These are phyloP conservation scores for Fusarium sp. DNA, from an alignment of 2,329 filamentous ascomycete species.

Conservation along the genomic window DNA sequence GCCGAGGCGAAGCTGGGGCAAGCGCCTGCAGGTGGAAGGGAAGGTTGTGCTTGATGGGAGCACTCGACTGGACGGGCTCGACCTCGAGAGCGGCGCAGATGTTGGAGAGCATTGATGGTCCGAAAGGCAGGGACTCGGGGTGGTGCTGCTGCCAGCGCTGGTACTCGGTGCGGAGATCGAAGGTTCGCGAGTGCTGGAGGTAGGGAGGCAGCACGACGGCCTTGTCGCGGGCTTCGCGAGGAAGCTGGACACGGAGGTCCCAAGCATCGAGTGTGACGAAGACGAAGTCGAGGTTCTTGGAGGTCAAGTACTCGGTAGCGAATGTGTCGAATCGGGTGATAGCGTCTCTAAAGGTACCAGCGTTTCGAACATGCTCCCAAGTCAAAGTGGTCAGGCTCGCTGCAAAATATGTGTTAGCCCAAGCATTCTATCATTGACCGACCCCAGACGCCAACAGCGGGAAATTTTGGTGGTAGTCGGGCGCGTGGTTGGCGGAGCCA, in stretches of 20 bases:
- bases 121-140: conserved; percentile 96
- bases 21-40: conserved; percentile 97
- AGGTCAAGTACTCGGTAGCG: conserved; percentile 88
- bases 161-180: conserved; percentile 96
- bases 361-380: conserved; percentile 98
- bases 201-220: conserved; percentile 96
- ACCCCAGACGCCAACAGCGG: neutral
- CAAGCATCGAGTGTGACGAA: conserved; percentile 99
- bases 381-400: conserved; percentile 97
- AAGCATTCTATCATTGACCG: conserved; percentile 11
- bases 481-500: conserved; percentile 27
- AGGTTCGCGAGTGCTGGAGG: conserved; percentile 96
- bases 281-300: conserved; percentile 94
- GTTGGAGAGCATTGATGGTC: conserved; percentile 93
- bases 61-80: conserved; percentile 95
- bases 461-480: conserved; percentile 19
- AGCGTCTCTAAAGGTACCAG: conserved; percentile 96
- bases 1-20: conserved; percentile 92
- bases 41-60: conserved; percentile 98
- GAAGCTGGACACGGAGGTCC: conserved; percentile 97
- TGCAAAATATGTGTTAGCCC: conserved; percentile 55
- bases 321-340: conserved; percentile 96
- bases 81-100: conserved; percentile 99
- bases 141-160: conserved; percentile 99
- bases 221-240: conserved; percentile 97